Base-by-base conservation (phyloP, 2,329 filamentous ascomycete species). In the Xylaria sp. region DNA sequence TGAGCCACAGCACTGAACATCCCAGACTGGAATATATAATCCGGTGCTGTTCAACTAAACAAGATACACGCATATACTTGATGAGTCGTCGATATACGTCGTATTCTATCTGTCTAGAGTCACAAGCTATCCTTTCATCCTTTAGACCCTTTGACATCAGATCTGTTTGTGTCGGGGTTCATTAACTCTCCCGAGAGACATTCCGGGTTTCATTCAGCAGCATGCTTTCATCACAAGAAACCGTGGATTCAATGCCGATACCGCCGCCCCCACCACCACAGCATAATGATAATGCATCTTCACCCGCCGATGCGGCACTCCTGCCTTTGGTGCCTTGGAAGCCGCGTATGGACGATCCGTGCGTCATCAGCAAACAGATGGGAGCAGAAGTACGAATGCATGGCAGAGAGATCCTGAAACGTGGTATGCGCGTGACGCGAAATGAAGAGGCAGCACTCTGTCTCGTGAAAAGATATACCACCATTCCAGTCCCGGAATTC, bases 401-500 rank as follows among this genome's bases (percentile, higher is more conserved):
- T 31, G 20, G n/a, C 15, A 44, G 28, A 3, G 15, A 25, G 2
- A n/a, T 67, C 25, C 4, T 51, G 1, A 67, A 67, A 25, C 18
- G 20, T 8, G 54, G 65, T 23, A 9, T 1, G 3, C 65, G 59
- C 6, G 65, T 67, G 1, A 57, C 2, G 1, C 20, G 1, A 2
- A 41, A 23, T 12, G 65, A 63, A 63, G 58, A 63, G 18, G 58
- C 10, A 48, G 65, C 58, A 9, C 25, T 63, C 8, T 52, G 52
- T 8, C 39, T 63, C 6, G 65, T 63, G 13, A 63, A 46, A 28
- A 41, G 52, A 28, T 23, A 52, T 34, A 67, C 65, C 1, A 67
- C 41, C 2, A 58, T 63, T 18, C 65, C 59, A 1, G 65, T 67
- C 4, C 65, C 65, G 2, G 25, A 63, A 8, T 34, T 67, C 20